A percentile compares a stretch with the other conserved stretches of the same genome.
These are phyloP conservation scores for Coniochaeta sp. DNA, from an alignment of 2,329 filamentous ascomycete species.

Conservation along the genomic window DNA sequence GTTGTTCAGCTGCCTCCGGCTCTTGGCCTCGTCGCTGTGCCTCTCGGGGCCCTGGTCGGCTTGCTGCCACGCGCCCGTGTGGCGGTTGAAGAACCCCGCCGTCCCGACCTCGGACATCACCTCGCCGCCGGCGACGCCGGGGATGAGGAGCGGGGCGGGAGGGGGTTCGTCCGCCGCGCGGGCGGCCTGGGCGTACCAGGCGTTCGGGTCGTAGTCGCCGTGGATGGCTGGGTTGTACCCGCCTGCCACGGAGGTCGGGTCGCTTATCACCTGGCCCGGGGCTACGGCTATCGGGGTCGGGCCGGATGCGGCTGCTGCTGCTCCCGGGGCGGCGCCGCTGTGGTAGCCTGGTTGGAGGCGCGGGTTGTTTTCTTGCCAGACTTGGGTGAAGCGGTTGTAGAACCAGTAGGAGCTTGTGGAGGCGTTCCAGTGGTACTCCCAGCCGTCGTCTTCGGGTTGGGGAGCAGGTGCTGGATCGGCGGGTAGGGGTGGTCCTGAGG, in stretches of 20 bases:
- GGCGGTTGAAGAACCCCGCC: constrained; percentile 79
- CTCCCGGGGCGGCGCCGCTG: constrained; percentile 24
- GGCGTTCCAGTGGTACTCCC: constrained; percentile 73
- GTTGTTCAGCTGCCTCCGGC: constrained; percentile 78
- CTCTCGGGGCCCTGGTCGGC: constrained; percentile 61
- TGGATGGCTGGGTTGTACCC: constrained; percentile 96
- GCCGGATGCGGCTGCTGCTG: constrained; percentile 14
- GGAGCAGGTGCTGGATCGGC: constrained; percentile 29
- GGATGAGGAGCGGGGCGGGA: constrained; percentile 22
- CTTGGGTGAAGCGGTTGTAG: constrained; percentile 69
- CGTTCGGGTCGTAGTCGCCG: constrained; percentile 90
- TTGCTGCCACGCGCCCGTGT: constrained; percentile 76
- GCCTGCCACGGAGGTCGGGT: constrained; percentile 41
- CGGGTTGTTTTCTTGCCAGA: constrained; percentile 81
- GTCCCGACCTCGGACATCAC: constrained; percentile 28
- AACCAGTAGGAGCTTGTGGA: constrained; percentile 69
- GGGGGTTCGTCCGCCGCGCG: constrained; percentile 27
- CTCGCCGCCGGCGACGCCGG: constrained; percentile 15
- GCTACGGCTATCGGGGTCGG: constrained; percentile 14
- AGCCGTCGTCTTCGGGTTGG: constrained; percentile 61
- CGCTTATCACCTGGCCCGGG: constrained; percentile 10
- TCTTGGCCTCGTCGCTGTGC: constrained; percentile 83
- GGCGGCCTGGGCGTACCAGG: constrained; percentile 72
- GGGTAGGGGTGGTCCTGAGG: constrained; percentile 26
- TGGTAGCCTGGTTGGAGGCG: constrained; percentile 38